Percentiles rank a stretch among this genome's conserved stretches.
These are phyloP conservation scores for Stellera chamaejasme DNA, from an alignment of 345 rosid species.

Conservation along the genomic window DNA sequence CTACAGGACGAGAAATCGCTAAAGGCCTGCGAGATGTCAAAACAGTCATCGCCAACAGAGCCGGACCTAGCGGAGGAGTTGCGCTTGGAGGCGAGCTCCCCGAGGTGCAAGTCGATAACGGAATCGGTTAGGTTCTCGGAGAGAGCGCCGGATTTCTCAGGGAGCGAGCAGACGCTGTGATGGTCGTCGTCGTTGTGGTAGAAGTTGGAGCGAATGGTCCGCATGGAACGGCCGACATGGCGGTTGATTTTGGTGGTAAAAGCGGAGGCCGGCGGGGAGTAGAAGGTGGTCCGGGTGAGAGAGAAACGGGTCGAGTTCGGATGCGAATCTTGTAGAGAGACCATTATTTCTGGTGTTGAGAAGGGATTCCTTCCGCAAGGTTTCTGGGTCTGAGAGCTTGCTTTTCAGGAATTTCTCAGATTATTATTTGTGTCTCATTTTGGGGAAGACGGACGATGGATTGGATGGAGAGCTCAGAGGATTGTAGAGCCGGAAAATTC, in stretches of 20 bases:
- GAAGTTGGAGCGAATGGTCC: slow-evolving; percentile 67
- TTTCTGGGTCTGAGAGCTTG: too few relatives aligned
- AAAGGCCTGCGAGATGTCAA: slow-evolving; percentile 74
- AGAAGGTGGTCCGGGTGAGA: slow-evolving; percentile 26
- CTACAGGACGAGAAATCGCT: slow-evolving; percentile 81
- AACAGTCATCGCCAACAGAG: slow-evolving; percentile 37
- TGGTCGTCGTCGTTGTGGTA: slow-evolving; percentile 33
- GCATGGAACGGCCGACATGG: slow-evolving; percentile 76
- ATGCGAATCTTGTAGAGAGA: slow-evolving; percentile 61
- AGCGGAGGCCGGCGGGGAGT: slow-evolving; percentile 24
- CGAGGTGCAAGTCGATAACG: slow-evolving; percentile 79
- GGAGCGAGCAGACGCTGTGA: slow-evolving; percentile 29
- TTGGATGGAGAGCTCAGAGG: too few relatives aligned
- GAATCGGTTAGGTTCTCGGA: slow-evolving; percentile 82
- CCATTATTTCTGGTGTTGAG: slow-evolving; percentile 28
- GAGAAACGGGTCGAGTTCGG: slow-evolving; percentile 60
- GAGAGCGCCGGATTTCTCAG: slow-evolving; percentile 35
- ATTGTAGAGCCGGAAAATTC: too few relatives aligned
- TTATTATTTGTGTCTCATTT: too few relatives aligned
- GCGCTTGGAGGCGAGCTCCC: slow-evolving; percentile 53
- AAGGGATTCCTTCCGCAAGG: too few relatives aligned
- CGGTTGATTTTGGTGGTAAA: slow-evolving; percentile 45
- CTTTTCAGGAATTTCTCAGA: too few relatives aligned
- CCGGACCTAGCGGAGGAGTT: slow-evolving; percentile 29
- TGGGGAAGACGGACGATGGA: too few relatives aligned